These are phyloP conservation scores for Phytophthora ohioensis DNA, from an alignment of 352 stramenopile species.

Conservation along the genomic window DNA sequence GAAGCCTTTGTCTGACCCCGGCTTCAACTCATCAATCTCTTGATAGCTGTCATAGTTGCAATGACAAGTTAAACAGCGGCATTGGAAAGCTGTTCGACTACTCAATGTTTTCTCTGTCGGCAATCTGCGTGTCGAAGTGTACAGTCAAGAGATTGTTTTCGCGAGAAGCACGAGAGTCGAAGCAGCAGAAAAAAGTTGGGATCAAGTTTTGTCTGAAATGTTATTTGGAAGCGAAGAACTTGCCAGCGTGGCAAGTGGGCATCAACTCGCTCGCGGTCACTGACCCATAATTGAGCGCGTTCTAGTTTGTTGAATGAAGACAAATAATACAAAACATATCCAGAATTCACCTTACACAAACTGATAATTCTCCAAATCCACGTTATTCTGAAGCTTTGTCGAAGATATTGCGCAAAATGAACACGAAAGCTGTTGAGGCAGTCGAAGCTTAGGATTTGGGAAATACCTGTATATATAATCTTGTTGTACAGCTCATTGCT, in stretches of 20 bases:
- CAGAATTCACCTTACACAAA: neutral
- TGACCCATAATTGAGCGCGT: neutral
- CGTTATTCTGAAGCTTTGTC: no score
- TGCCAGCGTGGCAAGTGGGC: constrained; percentile 46
- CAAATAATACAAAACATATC: neutral
- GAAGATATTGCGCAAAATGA: no score
- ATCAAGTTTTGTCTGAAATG: constrained; percentile 49
- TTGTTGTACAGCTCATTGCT: neutral
- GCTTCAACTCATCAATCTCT: neutral
- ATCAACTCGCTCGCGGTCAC: constrained; percentile 27
- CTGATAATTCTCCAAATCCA: no score
- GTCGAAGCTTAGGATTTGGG: neutral
- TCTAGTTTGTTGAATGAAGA: neutral
- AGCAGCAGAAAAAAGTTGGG: constrained; percentile 26
- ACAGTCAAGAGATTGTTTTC: constrained; percentile 42
- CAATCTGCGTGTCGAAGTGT: constrained; percentile 45
- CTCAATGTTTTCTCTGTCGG: constrained; percentile 54
- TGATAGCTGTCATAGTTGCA: constrained; percentile 23
- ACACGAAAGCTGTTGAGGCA: no score
- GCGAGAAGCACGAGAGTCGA: constrained; percentile 19
- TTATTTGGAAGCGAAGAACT: constrained; percentile 43
- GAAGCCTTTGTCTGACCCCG: neutral
- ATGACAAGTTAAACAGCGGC: constrained; percentile 23
- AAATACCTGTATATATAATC: no score
- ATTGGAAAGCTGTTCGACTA: constrained; percentile 34